A percentile compares a stretch with the other conserved stretches of the same genome.
Conservation (phyloP, 441 rosid species). For the Arabidopsis hybrid region DNA sequence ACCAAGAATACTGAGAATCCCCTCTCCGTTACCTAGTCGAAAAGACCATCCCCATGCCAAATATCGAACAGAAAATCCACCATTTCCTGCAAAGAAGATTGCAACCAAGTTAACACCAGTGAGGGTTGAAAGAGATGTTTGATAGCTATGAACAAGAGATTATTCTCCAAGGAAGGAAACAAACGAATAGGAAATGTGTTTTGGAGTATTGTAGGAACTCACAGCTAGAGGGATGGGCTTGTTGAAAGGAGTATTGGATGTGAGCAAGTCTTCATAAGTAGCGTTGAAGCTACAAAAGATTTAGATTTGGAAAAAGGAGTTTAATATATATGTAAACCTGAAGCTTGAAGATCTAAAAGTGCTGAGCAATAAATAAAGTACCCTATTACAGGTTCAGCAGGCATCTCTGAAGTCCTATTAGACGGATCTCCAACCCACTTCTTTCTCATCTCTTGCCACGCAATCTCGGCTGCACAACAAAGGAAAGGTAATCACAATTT, state of each 20-base stretch:
- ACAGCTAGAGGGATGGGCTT: conserved; percentile 67
- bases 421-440: conserved; percentile 67
- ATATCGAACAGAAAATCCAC: conserved; percentile 62
- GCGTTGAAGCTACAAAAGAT: conserved; percentile 60
- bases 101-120: conserved; percentile 15
- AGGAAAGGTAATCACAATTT: background rate
- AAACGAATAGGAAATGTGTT: background rate
- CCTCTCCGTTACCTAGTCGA: conserved; percentile 43
- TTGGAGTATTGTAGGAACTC: conserved; percentile 40
- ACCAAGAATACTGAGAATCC: conserved; percentile 33
- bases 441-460: conserved; percentile 64
- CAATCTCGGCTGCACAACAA: conserved; percentile 55
- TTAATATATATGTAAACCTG: conserved; percentile 18
- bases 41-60: conserved; percentile 70
- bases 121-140: background rate
- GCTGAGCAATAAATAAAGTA: conserved; percentile 7
- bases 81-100: conserved; percentile 59
- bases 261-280: conserved; percentile 62
- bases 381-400: conserved; percentile 64
- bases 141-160: background rate
- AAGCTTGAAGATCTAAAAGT: conserved; percentile 10
- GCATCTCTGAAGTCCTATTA: conserved; percentile 48
- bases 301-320: background rate
- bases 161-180: background rate
- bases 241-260: conserved; percentile 53